phyloP scores from a whole-genome alignment of 345 rosid genomes.

The Eucalyptus dawsonii region DNA sequence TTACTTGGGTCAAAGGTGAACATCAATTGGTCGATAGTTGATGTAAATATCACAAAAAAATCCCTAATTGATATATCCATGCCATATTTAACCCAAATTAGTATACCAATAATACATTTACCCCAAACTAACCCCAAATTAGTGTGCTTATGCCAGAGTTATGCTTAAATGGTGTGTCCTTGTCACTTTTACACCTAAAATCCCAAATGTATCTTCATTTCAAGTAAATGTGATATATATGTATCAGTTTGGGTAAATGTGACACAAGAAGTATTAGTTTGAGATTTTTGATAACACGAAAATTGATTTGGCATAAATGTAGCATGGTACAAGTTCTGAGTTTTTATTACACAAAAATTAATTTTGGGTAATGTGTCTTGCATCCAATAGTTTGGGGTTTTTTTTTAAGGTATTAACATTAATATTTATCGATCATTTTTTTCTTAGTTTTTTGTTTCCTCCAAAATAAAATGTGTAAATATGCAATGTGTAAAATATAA shows the following conservation, averaged over 20 bases:
- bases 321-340: background rate
- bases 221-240: background rate
- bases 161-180: background rate
- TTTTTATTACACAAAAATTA: background rate
- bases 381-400: background rate
- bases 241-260: background rate
- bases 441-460: background rate
- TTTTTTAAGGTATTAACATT: background rate
- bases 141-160: background rate
- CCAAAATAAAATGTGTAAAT: background rate
- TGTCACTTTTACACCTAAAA: background rate
- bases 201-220: background rate
- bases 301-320: background rate
- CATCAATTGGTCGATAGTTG: background rate
- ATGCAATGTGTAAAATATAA: background rate
- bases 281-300: background rate
- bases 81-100: background rate
- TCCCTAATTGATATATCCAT: rapidly evolving
- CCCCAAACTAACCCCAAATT: background rate
- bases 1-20: background rate
- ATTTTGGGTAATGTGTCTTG: background rate
- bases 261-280: rapidly evolving
- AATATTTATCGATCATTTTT: background rate
- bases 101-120: no score
- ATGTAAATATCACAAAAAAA: background rate